Percentiles rank a stretch among this genome's conserved stretches.
Evolutionary conservation across 257 asterid genomes (phyloP).

Genomic region (Catharanthus roseus): DNA sequence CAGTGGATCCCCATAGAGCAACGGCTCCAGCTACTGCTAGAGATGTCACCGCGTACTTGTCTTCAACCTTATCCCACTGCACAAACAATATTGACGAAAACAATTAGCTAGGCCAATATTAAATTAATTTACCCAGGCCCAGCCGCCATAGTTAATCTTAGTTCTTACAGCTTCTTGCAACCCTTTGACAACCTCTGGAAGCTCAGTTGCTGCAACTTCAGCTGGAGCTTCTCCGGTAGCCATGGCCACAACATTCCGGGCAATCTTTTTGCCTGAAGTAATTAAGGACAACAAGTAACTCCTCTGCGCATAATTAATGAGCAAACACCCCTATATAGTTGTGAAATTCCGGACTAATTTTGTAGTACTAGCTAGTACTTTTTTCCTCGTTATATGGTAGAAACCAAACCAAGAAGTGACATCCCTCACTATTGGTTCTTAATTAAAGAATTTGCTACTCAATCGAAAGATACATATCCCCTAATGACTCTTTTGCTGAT

Average conservation of each 20-base stretch:
- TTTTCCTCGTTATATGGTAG: too few species aligned
- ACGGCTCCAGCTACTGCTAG: conserved; percentile 60
- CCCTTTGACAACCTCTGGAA: conserved; percentile 54
- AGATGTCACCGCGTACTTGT: conserved; percentile 81
- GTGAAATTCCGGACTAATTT: neutral
- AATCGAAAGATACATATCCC: too few species aligned
- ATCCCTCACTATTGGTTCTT: too few species aligned
- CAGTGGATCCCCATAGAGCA: conserved; percentile 58
- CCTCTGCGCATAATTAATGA: too few species aligned
- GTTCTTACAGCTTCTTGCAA: conserved; percentile 56
- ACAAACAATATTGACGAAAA: conserved; percentile 3
- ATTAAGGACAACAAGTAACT: neutral
- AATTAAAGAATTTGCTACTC: too few species aligned
- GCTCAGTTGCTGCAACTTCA: conserved; percentile 46
- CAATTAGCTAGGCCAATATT: neutral
- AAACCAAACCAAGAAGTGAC: too few species aligned
- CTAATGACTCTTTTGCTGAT: neutral
- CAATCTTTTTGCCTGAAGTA: conserved; percentile 50
- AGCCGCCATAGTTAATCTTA: neutral
- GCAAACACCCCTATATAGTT: too few species aligned
- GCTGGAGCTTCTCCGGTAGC: conserved; percentile 77
- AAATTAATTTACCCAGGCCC: too few species aligned
- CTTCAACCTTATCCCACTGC: conserved; percentile 89
- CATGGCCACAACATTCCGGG: conserved; percentile 56
- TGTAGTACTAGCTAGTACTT: neutral